Evolutionary conservation across 192 early-diverging fungal species (phyloP), one percentile per base, ranked within the genome.

Genomic region (Mortierella hygrophila): DNA sequence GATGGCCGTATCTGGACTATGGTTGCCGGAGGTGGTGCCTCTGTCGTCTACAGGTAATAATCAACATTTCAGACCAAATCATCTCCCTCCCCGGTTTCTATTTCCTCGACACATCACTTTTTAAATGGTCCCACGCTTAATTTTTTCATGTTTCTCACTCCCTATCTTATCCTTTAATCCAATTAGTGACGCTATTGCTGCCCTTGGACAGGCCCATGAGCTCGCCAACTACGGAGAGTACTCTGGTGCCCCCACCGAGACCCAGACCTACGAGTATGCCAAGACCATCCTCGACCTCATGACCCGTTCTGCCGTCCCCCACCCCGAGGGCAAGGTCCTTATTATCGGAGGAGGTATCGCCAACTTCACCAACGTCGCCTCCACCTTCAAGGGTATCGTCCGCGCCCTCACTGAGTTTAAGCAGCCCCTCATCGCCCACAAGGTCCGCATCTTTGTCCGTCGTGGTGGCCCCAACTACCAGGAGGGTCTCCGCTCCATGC

Each of bases 221-320:
- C 93, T 99, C 46, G 98, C 98, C 91, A 99, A 99, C 93, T 99
- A 99, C 90, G 98, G 98, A 85, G 98, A 99, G 91, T 99, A 99
- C 94, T 99, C 98, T 75, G 98, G 98, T 63, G 98, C 98, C 32
- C 98, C 98, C n/a, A 97, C 97, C 18, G 98, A 99, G 91, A 95
- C 95, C 46, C 98, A 99, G 91, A 99, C 98, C 57, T 99, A 98
- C 89, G 98, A 99, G 91, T 99, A 99, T 88, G 96, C 97, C 78
- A 98, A 98, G 91, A 99, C 98, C 69, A 97, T 99, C 72, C 89
- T 99, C 38, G 98, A 99, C 77, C 90, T 99, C 75, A 99, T 99
- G 98, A 99, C 98, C 44, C 96, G 97, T 82, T 94, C 93, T 79
- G 83, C 89, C 8, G 77, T 77, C 26, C 91, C 90, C 41, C 92